Evolutionary conservation across 208 protist species (phyloP).

Genomic region (Histomonas meleagridis): DNA sequence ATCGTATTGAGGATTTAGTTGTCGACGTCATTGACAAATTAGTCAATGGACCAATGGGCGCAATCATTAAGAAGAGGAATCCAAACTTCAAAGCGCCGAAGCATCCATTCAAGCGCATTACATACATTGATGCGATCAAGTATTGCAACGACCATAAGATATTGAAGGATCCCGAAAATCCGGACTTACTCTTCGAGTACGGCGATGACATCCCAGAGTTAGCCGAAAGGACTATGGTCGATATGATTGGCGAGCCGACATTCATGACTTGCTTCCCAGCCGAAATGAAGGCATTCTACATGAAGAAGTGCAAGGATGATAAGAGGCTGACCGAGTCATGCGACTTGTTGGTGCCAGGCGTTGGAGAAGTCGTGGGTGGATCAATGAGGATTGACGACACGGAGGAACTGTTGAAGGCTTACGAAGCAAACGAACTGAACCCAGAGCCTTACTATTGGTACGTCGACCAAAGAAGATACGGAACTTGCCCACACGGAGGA

Average conservation of each 20-base stretch:
- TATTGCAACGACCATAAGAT: conserved; percentile 81
- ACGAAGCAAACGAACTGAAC: conserved; percentile 76
- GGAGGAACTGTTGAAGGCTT: conserved; percentile 74
- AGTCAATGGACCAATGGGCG: conserved; percentile 54
- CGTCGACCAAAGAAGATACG: conserved; percentile 88
- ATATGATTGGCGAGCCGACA: conserved; percentile 80
- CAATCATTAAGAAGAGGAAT: conserved; percentile 72
- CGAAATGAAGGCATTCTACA: conserved; percentile 96
- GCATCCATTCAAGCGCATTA: conserved; percentile 80
- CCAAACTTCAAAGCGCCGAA: conserved; percentile 66
- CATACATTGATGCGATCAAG: conserved; percentile 82
- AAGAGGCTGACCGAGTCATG: conserved; percentile 51
- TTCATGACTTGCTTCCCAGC: conserved; percentile 87
- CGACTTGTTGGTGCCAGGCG: conserved; percentile 83
- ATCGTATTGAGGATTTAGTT: conserved; percentile 79
- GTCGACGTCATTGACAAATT: conserved; percentile 65
- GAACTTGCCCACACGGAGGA: conserved; percentile 82
- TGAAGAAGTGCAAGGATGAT: conserved; percentile 62
- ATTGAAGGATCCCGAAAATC: conserved; percentile 62
- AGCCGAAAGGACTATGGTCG: conserved; percentile 88
- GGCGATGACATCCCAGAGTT: conserved; percentile 92
- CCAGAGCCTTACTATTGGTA: conserved; percentile 89
- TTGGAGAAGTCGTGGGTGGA: conserved; percentile 94
- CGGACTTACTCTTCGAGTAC: conserved; percentile 63
- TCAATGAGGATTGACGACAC: conserved; percentile 84